Evolutionary conservation across 495 filamentous ascomycete genomes (phyloP), one percentile per base, ranked within the genome.

Genomic region (Penicillium ucsense): DNA sequence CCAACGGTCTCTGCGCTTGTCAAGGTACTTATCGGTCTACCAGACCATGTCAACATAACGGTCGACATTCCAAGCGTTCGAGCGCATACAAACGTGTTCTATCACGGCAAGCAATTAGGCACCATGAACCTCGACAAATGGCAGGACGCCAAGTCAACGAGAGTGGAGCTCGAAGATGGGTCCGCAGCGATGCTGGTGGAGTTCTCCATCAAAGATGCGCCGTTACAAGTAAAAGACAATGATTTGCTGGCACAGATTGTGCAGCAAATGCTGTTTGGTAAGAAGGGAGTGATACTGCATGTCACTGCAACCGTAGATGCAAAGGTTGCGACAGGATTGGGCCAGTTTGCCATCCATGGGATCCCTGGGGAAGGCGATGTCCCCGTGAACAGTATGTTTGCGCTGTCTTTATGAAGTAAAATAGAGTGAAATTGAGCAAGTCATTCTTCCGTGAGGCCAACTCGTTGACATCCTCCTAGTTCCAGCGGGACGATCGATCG

Each of bases 321-420:
- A 44, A 76, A 84, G 52, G 77, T 95, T 11, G 72, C 80, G 33
- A 94, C 88, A 7, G 79, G 81, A 10, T 72, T 98, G 39, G 92
- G 92, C 7, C 67, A 81, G 48, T 79, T 96, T 58, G 71, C 81
- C 20, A 66, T 98, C 45, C 87, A 83, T 60, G 77, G 79, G 38
- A 84, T 98, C 51, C 91, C 91, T 8, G 87, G 86, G 4, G 75
- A 90, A 66, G 91, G 92, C 37, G 77, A 82, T 53, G 80, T 98
- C 39, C 82, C 81, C 57, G 79, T 98, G 60, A 92, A 95, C 75
- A 85, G 89, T 90, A 70, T 79, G 79, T 83, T 64, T 51, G 49
- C 53, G 31, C 38, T 42, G 36, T 38, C 39, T 43, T 57, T 43
- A 50, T 50, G 47, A 45, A 20, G 20, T 57, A 56, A 47, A 60